phyloP scores from a whole-genome alignment of 1,284 basidiomycete species.

The Lignosus rhinocerotis region DNA sequence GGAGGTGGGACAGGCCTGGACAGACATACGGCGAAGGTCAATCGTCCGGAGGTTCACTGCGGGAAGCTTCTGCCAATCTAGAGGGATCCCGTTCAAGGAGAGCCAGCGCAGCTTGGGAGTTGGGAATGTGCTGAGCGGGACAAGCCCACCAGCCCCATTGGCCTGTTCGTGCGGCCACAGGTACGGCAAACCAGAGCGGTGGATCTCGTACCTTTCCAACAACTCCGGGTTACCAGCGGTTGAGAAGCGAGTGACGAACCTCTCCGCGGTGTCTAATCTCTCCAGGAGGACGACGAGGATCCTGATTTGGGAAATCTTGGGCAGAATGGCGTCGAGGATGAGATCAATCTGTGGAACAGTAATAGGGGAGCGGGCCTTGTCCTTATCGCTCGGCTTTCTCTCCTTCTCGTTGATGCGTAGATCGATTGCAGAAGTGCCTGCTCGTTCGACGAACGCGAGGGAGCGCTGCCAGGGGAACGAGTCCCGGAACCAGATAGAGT shows the following conservation, averaged over 20 bases:
- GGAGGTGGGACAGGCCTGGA: slow-evolving; percentile 47
- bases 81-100: slow-evolving; percentile 52
- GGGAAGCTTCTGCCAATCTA: slow-evolving; percentile 52
- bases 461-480: slow-evolving; percentile 48
- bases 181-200: slow-evolving; percentile 38
- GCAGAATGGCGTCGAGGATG: slow-evolving; percentile 48
- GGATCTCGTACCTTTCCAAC: slow-evolving; percentile 60
- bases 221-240: slow-evolving; percentile 38
- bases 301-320: slow-evolving; percentile 52
- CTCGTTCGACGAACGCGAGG: slow-evolving; percentile 53
- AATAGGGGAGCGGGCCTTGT: slow-evolving; percentile 29
- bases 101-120: slow-evolving; percentile 44
- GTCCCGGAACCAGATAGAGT: slow-evolving; percentile 49
- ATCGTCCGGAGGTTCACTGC: slow-evolving; percentile 55
- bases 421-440: slow-evolving; percentile 52
- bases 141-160: slow-evolving; percentile 20
- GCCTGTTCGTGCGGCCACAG: slow-evolving; percentile 28
- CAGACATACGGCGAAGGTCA: slow-evolving; percentile 59
- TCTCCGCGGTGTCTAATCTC: slow-evolving; percentile 49
- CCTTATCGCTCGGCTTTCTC: not conserved
- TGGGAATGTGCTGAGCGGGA: slow-evolving; percentile 2
- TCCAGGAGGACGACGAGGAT: slow-evolving; percentile 55
- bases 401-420: slow-evolving; percentile 53
- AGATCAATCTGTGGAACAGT: slow-evolving; percentile 43
- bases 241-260: slow-evolving; percentile 48